Evolutionary conservation across 2,329 filamentous ascomycete genomes (phyloP).

Genomic region (Monosporascus sp.): DNA sequence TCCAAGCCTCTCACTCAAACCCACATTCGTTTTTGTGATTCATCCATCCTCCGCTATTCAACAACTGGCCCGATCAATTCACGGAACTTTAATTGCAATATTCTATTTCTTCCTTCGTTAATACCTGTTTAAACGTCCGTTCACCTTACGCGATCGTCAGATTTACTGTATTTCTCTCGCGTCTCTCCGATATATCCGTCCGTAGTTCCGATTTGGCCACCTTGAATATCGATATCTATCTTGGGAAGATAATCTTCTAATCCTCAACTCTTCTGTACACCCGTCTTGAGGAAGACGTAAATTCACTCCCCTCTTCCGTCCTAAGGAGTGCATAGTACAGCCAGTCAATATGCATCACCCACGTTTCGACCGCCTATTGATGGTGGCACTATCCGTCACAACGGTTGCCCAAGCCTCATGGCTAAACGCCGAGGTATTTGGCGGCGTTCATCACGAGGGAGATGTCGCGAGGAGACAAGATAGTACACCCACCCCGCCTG

Average conservation of each 20-base stretch:
- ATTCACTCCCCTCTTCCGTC: conserved; percentile 1
- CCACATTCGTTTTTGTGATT: background rate
- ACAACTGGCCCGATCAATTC: background rate
- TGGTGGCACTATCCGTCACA: conserved; percentile 43
- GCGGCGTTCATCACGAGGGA: conserved; percentile 17
- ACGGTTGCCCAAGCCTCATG: conserved; percentile 40
- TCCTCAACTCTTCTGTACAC: background rate
- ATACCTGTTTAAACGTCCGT: background rate
- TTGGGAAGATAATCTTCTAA: background rate
- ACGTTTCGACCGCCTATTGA: conserved; percentile 40
- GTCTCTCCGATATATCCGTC: background rate
- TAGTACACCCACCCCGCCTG: background rate
- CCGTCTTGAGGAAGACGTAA: background rate
- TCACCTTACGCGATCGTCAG: background rate
- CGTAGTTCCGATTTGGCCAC: background rate
- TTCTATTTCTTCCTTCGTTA: background rate
- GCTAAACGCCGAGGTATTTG: conserved; percentile 22
- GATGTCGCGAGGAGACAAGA: conserved; percentile 15
- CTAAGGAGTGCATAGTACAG: conserved; percentile 2
- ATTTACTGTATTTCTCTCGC: background rate
- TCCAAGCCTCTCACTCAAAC: background rate
- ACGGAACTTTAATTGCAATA: background rate
- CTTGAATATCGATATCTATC: background rate
- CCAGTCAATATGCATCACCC: conserved; percentile 40
- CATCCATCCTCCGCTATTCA: background rate